Percentiles rank a stretch among this genome's conserved stretches.
Evolutionary conservation across 2,329 filamentous ascomycete species (phyloP).

Genomic region (Colletotrichum sp.): DNA sequence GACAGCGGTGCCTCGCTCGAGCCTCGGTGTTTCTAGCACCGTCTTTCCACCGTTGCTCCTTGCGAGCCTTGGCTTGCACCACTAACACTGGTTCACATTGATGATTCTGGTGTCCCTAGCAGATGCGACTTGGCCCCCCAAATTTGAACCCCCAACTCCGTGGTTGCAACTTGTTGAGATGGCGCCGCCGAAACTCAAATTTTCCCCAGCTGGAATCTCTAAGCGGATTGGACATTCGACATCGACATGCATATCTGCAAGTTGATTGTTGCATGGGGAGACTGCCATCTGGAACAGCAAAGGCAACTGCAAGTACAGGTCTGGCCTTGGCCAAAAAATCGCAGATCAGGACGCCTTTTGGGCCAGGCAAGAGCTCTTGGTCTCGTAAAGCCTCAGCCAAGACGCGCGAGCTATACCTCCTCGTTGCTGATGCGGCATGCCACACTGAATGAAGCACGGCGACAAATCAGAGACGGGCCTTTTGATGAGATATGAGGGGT

Average conservation of each 20-base stretch:
- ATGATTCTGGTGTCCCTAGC: not conserved
- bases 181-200: constrained; percentile 9
- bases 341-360: not conserved
- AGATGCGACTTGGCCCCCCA: not conserved
- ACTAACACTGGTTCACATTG: not conserved
- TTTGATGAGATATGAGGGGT: not conserved
- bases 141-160: not conserved
- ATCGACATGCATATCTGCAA: not conserved
- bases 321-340: not conserved
- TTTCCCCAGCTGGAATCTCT: not conserved
- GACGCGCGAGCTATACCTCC: not conserved
- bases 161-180: not conserved
- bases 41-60: not conserved
- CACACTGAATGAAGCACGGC: not conserved
- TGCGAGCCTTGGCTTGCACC: not conserved
- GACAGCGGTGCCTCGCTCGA: constrained; percentile 1
- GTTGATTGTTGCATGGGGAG: not conserved
- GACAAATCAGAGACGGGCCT: not conserved
- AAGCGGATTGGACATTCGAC: not conserved
- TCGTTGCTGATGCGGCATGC: not conserved
- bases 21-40: not conserved
- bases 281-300: not conserved
- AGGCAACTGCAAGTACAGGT: not conserved
- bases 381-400: not conserved
- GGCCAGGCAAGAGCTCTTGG: not conserved